A percentile compares a stretch with the other conserved stretches of the same genome.
phyloP scores from a whole-genome alignment of 371 early-diverging fungal species.

The Nematocida ausubeli region DNA sequence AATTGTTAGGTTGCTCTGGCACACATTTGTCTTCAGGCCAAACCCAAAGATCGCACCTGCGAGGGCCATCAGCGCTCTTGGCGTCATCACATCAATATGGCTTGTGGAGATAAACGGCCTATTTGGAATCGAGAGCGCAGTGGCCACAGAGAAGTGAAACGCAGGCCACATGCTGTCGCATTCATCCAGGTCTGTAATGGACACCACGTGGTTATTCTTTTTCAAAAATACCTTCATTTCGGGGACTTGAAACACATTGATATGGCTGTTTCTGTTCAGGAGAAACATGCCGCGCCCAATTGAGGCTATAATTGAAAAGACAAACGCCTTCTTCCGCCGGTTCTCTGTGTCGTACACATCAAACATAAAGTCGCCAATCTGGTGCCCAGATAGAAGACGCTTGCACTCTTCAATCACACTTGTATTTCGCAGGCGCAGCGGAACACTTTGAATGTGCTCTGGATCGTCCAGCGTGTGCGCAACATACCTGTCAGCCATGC shows the following conservation, averaged over 20 bases:
- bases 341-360: conserved; percentile 56
- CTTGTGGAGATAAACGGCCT: conserved; percentile 52
- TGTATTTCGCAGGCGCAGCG: background rate
- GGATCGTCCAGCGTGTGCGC: conserved; percentile 45
- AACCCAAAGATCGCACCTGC: conserved; percentile 51
- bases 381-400: conserved; percentile 37
- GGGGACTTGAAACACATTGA: conserved; percentile 47
- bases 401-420: conserved; percentile 49
- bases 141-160: conserved; percentile 46
- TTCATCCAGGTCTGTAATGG: conserved; percentile 14
- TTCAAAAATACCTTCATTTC: conserved; percentile 45
- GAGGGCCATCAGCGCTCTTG: conserved; percentile 22
- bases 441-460: conserved; percentile 40
- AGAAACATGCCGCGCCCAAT: conserved; percentile 43
- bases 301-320: conserved; percentile 25
- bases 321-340: conserved; percentile 48
- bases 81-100: conserved; percentile 23
- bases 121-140: conserved; percentile 43
- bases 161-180: conserved; percentile 54
- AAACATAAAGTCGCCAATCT: conserved; percentile 51
- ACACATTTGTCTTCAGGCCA: conserved; percentile 31
- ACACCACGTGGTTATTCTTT: conserved; percentile 43
- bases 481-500: background rate
- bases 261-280: conserved; percentile 16
- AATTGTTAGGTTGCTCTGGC: conserved; percentile 1